These are phyloP conservation scores for Tricholoma hemisulphureum DNA, from an alignment of 768 basidiomycete species.

Conservation along the genomic window DNA sequence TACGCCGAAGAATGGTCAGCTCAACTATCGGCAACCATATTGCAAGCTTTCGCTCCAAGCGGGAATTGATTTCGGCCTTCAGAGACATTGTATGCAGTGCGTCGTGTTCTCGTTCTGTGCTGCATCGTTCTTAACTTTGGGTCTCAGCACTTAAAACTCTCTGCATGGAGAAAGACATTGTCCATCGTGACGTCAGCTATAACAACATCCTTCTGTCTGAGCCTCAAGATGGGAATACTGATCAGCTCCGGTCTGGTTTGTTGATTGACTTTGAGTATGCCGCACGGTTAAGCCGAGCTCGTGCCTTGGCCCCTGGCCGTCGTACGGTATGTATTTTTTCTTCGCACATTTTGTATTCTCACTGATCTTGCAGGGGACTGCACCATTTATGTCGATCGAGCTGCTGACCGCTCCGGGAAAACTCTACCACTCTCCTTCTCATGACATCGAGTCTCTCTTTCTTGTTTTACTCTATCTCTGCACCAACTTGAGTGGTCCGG, in stretches of 20 bases:
- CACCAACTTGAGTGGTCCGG: not conserved
- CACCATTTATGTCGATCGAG: not conserved
- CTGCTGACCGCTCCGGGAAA: no score
- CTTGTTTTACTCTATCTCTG: not conserved
- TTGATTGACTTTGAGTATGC: not conserved
- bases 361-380: not conserved
- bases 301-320: not conserved
- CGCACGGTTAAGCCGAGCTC: not conserved
- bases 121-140: no score
- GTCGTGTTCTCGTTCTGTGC: not conserved
- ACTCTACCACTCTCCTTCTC: not conserved
- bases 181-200: not conserved
- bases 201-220: not conserved
- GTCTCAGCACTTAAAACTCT: not conserved
- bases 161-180: not conserved
- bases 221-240: not conserved
- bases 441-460: not conserved
- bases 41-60: not conserved
- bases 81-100: not conserved
- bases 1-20: not conserved
- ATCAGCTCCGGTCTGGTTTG: not conserved
- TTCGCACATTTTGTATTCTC: not conserved
- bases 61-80: not conserved
- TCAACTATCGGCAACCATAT: not conserved
- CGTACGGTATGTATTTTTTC: not conserved